Base-by-base conservation (phyloP, 2,329 filamentous ascomycete species). In the Fusarium sp. region DNA sequence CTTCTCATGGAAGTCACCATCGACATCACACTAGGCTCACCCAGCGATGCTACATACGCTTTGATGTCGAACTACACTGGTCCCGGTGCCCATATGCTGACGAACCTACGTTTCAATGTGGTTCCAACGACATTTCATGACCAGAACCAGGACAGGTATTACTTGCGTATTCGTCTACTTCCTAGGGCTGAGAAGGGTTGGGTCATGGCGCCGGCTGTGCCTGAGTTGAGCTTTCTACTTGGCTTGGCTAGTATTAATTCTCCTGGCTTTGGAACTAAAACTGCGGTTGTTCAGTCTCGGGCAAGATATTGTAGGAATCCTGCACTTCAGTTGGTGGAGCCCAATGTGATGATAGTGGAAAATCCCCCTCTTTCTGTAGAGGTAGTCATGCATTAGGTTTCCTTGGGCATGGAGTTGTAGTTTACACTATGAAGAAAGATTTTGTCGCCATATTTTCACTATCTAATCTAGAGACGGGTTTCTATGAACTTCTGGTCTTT, bases 21-120 rank as follows among this genome's bases (percentile, higher is more conserved):
- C 6, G 53, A 51, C 0, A 34, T 56, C 2, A 4, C 28, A 0
- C 9, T 56, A 1, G 46, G 53, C 0, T 36, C 23, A 1, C 3
- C 38, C 0, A 39, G 2, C 1, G 30, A 56, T 2, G 8, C n/a
- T 1, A n/a, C 14, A 17, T 52, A 52, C 9, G n/a, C 34, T 9
- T 17, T 44, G 19, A 52, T 56, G 39, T 36, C 46, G 0, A 56
- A 51, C 5, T 56, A 56, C 47, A 52, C 54, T 4, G 54, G 54
- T 7, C 54, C 54, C 2, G 54, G 47, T 0, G 47, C 54, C 7
- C 54, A 52, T 1, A 56, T 56, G 54, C 4, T 52, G 38, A 56
- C 46, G 6, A 56, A 56, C 19, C 4, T 56, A 1, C 54, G 54
- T 6, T 52, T 56, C 19, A 52, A 56, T 9, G 54, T 56, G n/a